Percentiles rank a stretch among this genome's conserved stretches.
Conservation (phyloP, 768 basidiomycete genomes). For the Lyophyllum shimeji region DNA sequence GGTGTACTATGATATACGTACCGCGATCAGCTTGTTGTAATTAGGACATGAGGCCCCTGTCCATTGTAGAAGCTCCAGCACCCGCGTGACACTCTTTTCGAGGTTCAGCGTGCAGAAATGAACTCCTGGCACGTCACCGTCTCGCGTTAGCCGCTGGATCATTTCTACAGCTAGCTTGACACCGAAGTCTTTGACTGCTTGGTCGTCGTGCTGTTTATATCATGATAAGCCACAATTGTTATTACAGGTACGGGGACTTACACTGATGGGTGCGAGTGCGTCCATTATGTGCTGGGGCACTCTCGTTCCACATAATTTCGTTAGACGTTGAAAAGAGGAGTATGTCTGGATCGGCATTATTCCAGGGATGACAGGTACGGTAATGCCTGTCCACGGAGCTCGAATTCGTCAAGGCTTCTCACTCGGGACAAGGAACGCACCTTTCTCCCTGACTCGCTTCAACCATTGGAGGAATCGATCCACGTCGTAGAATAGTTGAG, state of each 20-base stretch:
- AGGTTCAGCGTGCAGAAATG: slow-evolving; percentile 98
- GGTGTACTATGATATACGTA: slow-evolving; percentile 24
- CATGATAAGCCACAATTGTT: not conserved
- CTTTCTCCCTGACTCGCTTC: slow-evolving; percentile 64
- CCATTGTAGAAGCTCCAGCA: slow-evolving; percentile 83
- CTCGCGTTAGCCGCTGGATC: slow-evolving; percentile 57
- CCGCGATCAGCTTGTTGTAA: slow-evolving; percentile 70
- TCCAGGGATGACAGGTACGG: slow-evolving; percentile 88
- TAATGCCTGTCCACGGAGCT: slow-evolving; percentile 62
- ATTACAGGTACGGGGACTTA: slow-evolving; percentile 32
- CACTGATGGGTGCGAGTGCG: slow-evolving; percentile 75
- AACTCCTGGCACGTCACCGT: slow-evolving; percentile 67
- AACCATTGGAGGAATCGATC: slow-evolving; percentile 84
- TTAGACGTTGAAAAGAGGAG: slow-evolving; percentile 87
- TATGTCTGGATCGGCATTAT: slow-evolving; percentile 99
- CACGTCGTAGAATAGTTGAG: slow-evolving; percentile 97
- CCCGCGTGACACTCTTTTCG: slow-evolving; percentile 89
- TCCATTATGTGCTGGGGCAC: slow-evolving; percentile 69
- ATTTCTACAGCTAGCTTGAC: slow-evolving; percentile 81
- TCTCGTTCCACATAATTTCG: slow-evolving; percentile 80
- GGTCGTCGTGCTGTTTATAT: slow-evolving; percentile 77
- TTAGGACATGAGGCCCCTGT: slow-evolving; percentile 39
- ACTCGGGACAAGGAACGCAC: slow-evolving; percentile 37
- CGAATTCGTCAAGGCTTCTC: not conserved
- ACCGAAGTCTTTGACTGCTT: slow-evolving; percentile 94